phyloP scores from a whole-genome alignment of 345 rosid genomes.

The Clausena lansium region DNA sequence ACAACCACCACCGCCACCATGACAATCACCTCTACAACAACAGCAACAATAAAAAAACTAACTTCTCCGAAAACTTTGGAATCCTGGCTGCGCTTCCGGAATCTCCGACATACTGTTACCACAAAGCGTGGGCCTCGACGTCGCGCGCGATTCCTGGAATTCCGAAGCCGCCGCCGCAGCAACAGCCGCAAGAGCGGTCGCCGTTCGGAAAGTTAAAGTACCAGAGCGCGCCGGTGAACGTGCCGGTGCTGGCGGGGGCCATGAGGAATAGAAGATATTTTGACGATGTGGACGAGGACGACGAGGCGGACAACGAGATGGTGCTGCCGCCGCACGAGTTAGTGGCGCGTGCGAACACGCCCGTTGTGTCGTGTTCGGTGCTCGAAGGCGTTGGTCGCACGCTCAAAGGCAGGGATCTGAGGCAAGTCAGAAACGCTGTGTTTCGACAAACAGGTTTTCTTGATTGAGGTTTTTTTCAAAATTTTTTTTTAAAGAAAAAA shows the following conservation, averaged over 20 bases:
- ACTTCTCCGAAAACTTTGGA: conserved; percentile 59
- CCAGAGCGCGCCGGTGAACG: conserved; percentile 80
- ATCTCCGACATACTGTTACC: conserved; percentile 43
- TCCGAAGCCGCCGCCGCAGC: conserved; percentile 49
- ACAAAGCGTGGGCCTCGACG: conserved; percentile 47
- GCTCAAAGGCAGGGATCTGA: conserved; percentile 85
- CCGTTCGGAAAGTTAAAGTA: conserved; percentile 34
- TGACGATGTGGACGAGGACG: conserved; percentile 42
- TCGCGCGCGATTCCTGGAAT: conserved; percentile 57
- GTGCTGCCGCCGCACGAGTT: conserved; percentile 93
- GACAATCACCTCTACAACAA: conserved; percentile 15
- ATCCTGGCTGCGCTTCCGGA: conserved; percentile 79
- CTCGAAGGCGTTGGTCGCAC: conserved; percentile 89
- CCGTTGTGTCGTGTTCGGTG: conserved; percentile 61
- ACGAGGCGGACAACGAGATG: conserved; percentile 47
- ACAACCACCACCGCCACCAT: conserved; percentile 17
- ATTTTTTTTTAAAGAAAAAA: neutral
- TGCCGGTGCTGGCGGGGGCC: conserved; percentile 43
- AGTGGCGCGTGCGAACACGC: conserved; percentile 68
- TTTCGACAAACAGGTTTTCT: conserved; percentile 80
- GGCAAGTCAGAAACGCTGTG: conserved; percentile 81
- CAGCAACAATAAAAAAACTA: conserved; percentile 29
- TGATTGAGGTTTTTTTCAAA: conserved; percentile 38
- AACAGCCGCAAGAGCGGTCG: conserved; percentile 46
- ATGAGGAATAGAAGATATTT: conserved; percentile 47